These are phyloP conservation scores for Magnaporthales sp. DNA, from an alignment of 2,329 filamentous ascomycete genomes.

Conservation along the genomic window DNA sequence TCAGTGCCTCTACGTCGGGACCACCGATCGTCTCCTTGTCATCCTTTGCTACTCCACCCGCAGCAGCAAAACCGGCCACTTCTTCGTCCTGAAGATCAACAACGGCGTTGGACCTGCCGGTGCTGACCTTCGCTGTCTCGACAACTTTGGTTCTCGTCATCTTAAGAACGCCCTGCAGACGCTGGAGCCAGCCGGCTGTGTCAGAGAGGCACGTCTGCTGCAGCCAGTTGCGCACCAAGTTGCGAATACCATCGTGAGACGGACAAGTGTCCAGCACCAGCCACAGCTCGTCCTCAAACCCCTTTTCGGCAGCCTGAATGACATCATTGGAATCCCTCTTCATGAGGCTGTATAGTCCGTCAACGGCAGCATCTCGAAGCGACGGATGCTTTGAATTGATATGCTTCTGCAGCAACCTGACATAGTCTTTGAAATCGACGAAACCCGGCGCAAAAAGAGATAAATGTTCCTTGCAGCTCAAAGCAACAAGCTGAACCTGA, in stretches of 20 bases:
- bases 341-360: slow-evolving; percentile 91
- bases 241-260: slow-evolving; percentile 69
- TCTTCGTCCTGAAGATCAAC: slow-evolving; percentile 94
- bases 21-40: slow-evolving; percentile 36
- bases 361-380: slow-evolving; percentile 72
- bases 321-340: slow-evolving; percentile 82
- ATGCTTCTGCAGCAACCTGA: slow-evolving; percentile 71
- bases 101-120: slow-evolving; percentile 32
- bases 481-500: slow-evolving; percentile 64
- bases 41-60: slow-evolving; percentile 51
- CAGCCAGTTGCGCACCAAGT: slow-evolving; percentile 88
- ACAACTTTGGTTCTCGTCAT: slow-evolving; percentile 68
- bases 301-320: slow-evolving; percentile 62
- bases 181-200: slow-evolving; percentile 76
- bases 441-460: slow-evolving; percentile 85
- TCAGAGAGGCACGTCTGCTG: slow-evolving; percentile 78
- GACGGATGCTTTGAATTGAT: slow-evolving; percentile 60
- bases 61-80: slow-evolving; percentile 87
- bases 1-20: slow-evolving; percentile 74
- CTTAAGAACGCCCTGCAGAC: slow-evolving; percentile 80
- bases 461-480: slow-evolving; percentile 81
- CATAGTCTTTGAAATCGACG: slow-evolving; percentile 77
- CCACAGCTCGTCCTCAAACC: slow-evolving; percentile 89
- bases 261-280: slow-evolving; percentile 73
- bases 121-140: slow-evolving; percentile 35